Evolutionary conservation across 768 basidiomycete genomes (phyloP).

Genomic region (Podaxis carcinomalis): DNA sequence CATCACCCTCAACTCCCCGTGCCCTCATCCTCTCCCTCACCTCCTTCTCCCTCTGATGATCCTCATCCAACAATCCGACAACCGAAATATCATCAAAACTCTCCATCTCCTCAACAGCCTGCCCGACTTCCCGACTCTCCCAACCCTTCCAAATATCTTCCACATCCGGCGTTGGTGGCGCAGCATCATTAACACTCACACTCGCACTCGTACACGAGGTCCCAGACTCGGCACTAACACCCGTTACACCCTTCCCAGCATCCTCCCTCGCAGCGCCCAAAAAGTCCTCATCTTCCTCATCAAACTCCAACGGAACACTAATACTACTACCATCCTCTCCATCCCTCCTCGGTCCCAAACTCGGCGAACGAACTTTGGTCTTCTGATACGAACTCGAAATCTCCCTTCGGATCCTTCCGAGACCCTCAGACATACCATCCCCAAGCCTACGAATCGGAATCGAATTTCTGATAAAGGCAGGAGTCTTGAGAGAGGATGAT

Average conservation of each 20-base stretch:
- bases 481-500: not conserved
- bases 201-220: conserved; percentile 27
- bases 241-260: conserved; percentile 15
- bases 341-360: conserved; percentile 22
- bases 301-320: conserved; percentile 52
- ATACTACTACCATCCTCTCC: conserved; percentile 20
- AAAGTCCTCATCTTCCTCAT: conserved; percentile 69
- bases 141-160: conserved; percentile 32
- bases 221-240: conserved; percentile 28
- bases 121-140: conserved; percentile 41
- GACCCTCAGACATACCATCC: conserved; percentile 55
- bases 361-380: conserved; percentile 38
- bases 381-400: conserved; percentile 31
- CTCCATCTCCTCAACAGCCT: conserved; percentile 49
- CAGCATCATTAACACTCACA: conserved; percentile 26
- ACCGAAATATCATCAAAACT: conserved; percentile 45
- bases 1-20: not conserved
- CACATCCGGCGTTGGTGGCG: conserved; percentile 10
- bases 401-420: conserved; percentile 57
- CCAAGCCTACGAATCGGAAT: conserved; percentile 56
- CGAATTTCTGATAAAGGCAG: conserved; percentile 24
- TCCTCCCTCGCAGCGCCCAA: too few species aligned
- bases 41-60: conserved; percentile 21
- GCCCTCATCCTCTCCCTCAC: not conserved
- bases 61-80: conserved; percentile 36